A percentile compares a stretch with the other conserved stretches of the same genome.
Evolutionary conservation across 2,329 filamentous ascomycete genomes (phyloP).

Genomic region (Xylariaceae sp.): DNA sequence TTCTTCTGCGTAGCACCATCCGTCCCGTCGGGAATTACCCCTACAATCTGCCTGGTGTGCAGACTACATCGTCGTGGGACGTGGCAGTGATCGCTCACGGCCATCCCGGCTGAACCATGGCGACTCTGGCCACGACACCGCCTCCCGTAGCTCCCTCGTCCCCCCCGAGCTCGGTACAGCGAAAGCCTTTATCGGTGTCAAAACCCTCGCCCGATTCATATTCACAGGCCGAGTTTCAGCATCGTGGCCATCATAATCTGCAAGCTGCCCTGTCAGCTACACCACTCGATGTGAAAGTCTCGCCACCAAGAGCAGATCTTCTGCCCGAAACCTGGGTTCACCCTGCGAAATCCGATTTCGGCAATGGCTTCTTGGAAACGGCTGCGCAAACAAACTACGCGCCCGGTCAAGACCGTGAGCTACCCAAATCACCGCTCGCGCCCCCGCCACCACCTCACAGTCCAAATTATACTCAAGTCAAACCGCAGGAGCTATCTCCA

Average conservation of each 20-base stretch:
- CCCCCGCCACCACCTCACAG: conserved; percentile 40
- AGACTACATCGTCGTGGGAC: background rate
- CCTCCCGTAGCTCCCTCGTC: conserved; percentile 27
- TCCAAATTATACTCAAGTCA: conserved; percentile 20
- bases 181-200: conserved; percentile 27
- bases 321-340: conserved; percentile 52
- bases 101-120: conserved; percentile 25
- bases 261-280: conserved; percentile 10
- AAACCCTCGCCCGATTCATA: conserved; percentile 34
- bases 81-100: background rate
- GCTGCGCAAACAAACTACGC: conserved; percentile 11
- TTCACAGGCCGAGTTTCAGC: conserved; percentile 31
- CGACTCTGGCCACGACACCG: conserved; percentile 28
- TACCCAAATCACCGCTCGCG: conserved; percentile 35
- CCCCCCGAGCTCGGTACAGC: conserved; percentile 27
- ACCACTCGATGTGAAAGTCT: conserved; percentile 48
- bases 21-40: too few species aligned
- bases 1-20: too few species aligned
- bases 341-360: conserved; percentile 52
- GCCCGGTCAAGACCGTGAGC: conserved; percentile 26
- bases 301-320: conserved; percentile 55
- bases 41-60: too few species aligned
- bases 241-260: conserved; percentile 14
- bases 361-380: conserved; percentile 33
- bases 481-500: conserved; percentile 15